phyloP scores from a whole-genome alignment of 2,329 filamentous ascomycete genomes.

The Cladorrhinum sp. region DNA sequence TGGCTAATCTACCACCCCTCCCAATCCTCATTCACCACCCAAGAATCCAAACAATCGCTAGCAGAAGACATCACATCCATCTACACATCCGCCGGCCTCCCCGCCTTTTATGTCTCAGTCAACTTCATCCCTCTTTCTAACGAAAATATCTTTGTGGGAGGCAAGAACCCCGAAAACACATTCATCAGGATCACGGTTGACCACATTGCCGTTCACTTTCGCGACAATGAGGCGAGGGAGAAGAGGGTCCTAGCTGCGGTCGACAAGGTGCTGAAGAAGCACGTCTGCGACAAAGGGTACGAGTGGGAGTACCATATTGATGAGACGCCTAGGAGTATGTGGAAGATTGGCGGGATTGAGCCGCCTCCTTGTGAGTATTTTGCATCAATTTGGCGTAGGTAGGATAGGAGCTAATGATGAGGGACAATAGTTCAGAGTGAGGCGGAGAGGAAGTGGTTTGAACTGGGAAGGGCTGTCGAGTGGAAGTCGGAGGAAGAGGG shows the following conservation, averaged over 20 bases:
- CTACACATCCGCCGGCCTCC: slow-evolving; percentile 19
- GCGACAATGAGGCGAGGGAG: not conserved
- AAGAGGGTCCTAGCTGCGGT: slow-evolving; percentile 21
- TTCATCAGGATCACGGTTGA: slow-evolving; percentile 22
- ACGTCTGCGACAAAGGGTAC: slow-evolving; percentile 40
- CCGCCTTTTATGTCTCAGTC: slow-evolving; percentile 24
- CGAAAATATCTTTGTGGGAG: slow-evolving; percentile 20
- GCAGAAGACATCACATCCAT: slow-evolving; percentile 16
- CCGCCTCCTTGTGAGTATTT: slow-evolving; percentile 21
- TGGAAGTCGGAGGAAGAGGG: not conserved
- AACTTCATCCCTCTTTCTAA: slow-evolving; percentile 17
- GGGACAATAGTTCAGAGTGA: not conserved
- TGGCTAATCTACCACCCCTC: slow-evolving; percentile 24
- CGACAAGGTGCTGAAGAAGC: slow-evolving; percentile 37
- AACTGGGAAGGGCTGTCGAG: not conserved
- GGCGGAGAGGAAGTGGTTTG: slow-evolving; percentile 2
- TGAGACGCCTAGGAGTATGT: slow-evolving; percentile 42
- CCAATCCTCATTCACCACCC: slow-evolving; percentile 16
- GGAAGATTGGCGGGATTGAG: slow-evolving; percentile 40
- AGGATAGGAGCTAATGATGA: not conserved
- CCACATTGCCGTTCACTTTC: slow-evolving; percentile 20
- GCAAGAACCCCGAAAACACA: slow-evolving; percentile 1
- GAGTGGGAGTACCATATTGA: slow-evolving; percentile 43
- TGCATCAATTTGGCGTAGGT: not conserved
- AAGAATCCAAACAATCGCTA: slow-evolving; percentile 16